Evolutionary conservation across 768 basidiomycete genomes (phyloP).

Genomic region (Amanita phalloides): DNA sequence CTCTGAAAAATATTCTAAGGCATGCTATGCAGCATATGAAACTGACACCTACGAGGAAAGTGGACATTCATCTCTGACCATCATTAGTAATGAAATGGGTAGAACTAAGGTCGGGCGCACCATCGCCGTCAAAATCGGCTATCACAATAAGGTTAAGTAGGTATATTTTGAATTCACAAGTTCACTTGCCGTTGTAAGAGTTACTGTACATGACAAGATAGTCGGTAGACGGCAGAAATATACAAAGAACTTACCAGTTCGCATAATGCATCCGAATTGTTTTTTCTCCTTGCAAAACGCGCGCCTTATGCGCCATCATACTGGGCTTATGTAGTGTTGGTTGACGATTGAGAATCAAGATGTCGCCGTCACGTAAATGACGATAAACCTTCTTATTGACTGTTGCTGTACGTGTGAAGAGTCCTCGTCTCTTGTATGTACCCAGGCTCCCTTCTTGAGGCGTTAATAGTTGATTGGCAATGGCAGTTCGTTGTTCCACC

Average conservation of each 20-base stretch:
- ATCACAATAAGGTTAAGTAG: constrained; percentile 1
- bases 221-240: constrained; percentile 8
- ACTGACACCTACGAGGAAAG: constrained; percentile 73
- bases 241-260: constrained; percentile 64
- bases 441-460: constrained; percentile 68
- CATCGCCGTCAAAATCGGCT: constrained; percentile 93
- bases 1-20: constrained; percentile 35
- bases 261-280: constrained; percentile 99
- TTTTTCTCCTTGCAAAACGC: constrained; percentile 90
- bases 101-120: constrained; percentile 23
- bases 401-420: constrained; percentile 67
- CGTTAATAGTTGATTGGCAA: constrained; percentile 91
- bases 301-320: constrained; percentile 98
- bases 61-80: constrained; percentile 96
- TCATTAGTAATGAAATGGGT: constrained; percentile 11
- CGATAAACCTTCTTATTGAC: constrained; percentile 97
- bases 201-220: constrained; percentile 43
- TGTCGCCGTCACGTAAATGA: constrained; percentile 90
- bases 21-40: background rate
- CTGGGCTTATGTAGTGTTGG: constrained; percentile 98
- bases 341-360: constrained; percentile 93
- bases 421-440: constrained; percentile 34
- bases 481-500: constrained; percentile 84
- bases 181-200: constrained; percentile 80
- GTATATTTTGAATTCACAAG: background rate